phyloP scores from a whole-genome alignment of 768 basidiomycete species.

The Auricularia heimuer region DNA sequence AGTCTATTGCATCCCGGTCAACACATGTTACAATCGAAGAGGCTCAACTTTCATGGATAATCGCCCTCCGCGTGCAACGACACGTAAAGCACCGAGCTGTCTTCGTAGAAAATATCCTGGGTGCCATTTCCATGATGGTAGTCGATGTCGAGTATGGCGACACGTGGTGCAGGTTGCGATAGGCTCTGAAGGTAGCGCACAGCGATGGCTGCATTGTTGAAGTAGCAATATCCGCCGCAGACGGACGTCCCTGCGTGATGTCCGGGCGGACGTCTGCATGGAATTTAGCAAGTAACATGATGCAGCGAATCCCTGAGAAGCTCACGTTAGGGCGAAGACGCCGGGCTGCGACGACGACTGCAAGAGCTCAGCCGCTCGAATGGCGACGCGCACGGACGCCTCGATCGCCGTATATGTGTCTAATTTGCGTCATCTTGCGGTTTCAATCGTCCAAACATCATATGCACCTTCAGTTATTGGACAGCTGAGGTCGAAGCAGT shows the following conservation, averaged over 20 bases:
- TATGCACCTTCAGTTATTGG: conserved; percentile 21
- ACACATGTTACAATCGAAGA: neutral
- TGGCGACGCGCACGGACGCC: conserved; percentile 18
- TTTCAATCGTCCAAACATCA: too few relatives aligned
- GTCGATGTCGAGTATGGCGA: conserved; percentile 28
- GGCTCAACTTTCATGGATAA: conserved; percentile 24
- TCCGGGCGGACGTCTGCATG: conserved; percentile 20
- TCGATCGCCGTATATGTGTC: conserved; percentile 22
- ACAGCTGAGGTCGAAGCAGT: conserved; percentile 24
- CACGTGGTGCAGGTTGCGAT: neutral
- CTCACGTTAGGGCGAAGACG: conserved; percentile 3
- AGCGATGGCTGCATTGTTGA: conserved; percentile 25
- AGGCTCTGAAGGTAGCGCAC: conserved; percentile 18
- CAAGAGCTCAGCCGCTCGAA: conserved; percentile 17
- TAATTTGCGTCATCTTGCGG: neutral
- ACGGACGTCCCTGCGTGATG: conserved; percentile 22
- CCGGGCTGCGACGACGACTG: neutral
- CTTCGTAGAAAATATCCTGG: conserved; percentile 23
- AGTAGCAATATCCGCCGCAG: conserved; percentile 27
- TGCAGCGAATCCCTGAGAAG: neutral
- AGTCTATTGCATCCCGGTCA: conserved; percentile 14
- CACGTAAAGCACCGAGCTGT: conserved; percentile 22
- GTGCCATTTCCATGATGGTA: conserved; percentile 31
- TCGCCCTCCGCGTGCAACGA: conserved; percentile 23
- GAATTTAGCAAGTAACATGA: neutral